Conservation (phyloP, 83 land plant genomes). For the Diphasiastrum complanatum region DNA sequence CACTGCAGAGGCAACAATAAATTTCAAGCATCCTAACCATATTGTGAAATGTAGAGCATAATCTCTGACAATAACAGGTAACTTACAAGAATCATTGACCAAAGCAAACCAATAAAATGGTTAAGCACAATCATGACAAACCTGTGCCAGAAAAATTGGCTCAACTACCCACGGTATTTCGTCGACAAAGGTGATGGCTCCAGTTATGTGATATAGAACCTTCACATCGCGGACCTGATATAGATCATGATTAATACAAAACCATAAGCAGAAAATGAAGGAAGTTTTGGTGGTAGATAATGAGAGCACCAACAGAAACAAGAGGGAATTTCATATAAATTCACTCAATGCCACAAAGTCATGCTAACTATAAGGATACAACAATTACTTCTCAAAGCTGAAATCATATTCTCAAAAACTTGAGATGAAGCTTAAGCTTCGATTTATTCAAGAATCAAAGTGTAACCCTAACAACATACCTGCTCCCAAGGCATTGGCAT, state of each 20-base stretch:
- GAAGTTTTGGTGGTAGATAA: neutral
- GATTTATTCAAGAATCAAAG: neutral
- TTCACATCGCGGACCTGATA: conserved; percentile 95
- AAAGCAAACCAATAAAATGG: neutral
- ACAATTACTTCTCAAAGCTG: neutral
- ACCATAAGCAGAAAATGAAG: too few relatives aligned
- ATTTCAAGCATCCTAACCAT: neutral
- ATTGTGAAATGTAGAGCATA: neutral
- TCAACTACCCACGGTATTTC: conserved; percentile 99
- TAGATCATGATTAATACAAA: too few relatives aligned
- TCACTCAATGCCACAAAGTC: neutral
- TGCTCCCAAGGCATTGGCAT: conserved; percentile 99
- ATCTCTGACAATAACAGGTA: conserved; percentile 1
- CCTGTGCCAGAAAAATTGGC: conserved; percentile 94
- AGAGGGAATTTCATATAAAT: neutral
- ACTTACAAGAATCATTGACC: neutral
- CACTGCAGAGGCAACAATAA: conserved; percentile 49
- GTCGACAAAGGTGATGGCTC: conserved; percentile 97
- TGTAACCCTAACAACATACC: conserved; percentile 22
- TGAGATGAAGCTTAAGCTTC: neutral
- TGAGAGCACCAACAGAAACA: neutral
- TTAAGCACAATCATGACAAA: conserved; percentile 18
- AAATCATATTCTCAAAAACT: neutral
- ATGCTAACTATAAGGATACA: neutral
- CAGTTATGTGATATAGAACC: conserved; percentile 89